These are phyloP conservation scores for Cyphellophora attinorum DNA, from an alignment of 2,329 filamentous ascomycete species.

Conservation along the genomic window DNA sequence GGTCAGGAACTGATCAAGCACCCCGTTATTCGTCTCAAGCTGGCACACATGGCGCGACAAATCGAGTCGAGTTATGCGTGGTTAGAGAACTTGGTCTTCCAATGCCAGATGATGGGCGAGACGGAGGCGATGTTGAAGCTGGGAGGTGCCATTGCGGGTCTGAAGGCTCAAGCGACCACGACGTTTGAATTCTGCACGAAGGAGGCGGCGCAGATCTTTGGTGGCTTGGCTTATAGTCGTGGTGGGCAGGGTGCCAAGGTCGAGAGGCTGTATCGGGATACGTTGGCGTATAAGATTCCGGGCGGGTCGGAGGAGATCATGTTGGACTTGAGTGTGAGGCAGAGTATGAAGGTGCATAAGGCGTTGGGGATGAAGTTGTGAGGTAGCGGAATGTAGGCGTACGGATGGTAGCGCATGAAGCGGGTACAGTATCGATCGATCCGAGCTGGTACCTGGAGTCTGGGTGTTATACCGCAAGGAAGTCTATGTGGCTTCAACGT, in stretches of 20 bases:
- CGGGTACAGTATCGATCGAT: too few species aligned
- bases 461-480: too few species aligned
- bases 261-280: slow-evolving; percentile 88
- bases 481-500: too few species aligned
- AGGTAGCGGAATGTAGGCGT: too few species aligned
- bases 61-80: slow-evolving; percentile 96
- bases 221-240: slow-evolving; percentile 80
- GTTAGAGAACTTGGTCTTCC: slow-evolving; percentile 91
- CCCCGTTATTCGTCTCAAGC: slow-evolving; percentile 93
- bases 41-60: slow-evolving; percentile 95
- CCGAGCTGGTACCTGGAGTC: too few species aligned
- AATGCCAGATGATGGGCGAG: slow-evolving; percentile 87
- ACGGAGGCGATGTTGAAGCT: slow-evolving; percentile 93
- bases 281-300: slow-evolving; percentile 90
- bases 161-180: slow-evolving; percentile 88
- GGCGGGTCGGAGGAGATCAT: slow-evolving; percentile 98
- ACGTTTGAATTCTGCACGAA: slow-evolving; percentile 97
- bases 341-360: slow-evolving; percentile 80
- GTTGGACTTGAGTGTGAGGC: slow-evolving; percentile 89
- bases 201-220: slow-evolving; percentile 95
- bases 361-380: slow-evolving; percentile 93
- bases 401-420: too few species aligned
- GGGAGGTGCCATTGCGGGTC: slow-evolving; percentile 81
- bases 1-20: slow-evolving; percentile 95
- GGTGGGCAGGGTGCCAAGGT: slow-evolving; percentile 94